Evolutionary conservation across 805 yeast species (phyloP), one percentile per base, ranked within the genome.

Genomic region (Kodamaea restingae): DNA sequence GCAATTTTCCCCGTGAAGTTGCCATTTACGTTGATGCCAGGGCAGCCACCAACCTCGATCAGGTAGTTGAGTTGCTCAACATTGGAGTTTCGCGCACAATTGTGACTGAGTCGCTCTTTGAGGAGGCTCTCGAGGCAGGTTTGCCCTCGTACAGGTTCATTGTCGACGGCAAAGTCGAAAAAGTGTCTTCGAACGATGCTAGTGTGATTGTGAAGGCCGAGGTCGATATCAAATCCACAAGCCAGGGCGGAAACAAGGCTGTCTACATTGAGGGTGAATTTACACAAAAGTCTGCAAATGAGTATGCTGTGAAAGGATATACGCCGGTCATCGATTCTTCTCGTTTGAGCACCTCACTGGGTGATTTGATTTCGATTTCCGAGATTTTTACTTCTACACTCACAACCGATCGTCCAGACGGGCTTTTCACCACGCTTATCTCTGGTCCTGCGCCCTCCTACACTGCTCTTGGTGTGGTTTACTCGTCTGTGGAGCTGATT

Each of bases 341-440:
- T 0, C 34, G 41, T 12, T 50, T 71, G 42, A 54, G 73, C 7
- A 58, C 60, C n/a, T 57, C 55, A n/a, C 32, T 44, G 41, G 55
- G 48, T 18, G 47, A 49, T 4, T 18, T 33, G 14, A 48, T 68
- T 18, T 60, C 75, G 15, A 51, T 75, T 26, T 59, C 73, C 8
- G 65, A 66, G 24, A 52, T 78, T 18, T 62, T 86, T 40, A 52
- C 75, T 15, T 62, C 78, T 9, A 61, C 77, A 1, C 62, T 86
- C 47, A 71, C 70, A 15, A 84, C 96, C 3, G 98, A 93, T 60
- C 80, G 98, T 54, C 67, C 73, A 4, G 98, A 93, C 60, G 91
- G 88, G 0, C 72, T 91, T 31, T 90, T 65, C 65, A 76, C 97
- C 9, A 87, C 98, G 1, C 67, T 93, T 39, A 95, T 93, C 30